These are phyloP conservation scores for Calocera cornea DNA, from an alignment of 768 basidiomycete genomes.

Conservation along the genomic window DNA sequence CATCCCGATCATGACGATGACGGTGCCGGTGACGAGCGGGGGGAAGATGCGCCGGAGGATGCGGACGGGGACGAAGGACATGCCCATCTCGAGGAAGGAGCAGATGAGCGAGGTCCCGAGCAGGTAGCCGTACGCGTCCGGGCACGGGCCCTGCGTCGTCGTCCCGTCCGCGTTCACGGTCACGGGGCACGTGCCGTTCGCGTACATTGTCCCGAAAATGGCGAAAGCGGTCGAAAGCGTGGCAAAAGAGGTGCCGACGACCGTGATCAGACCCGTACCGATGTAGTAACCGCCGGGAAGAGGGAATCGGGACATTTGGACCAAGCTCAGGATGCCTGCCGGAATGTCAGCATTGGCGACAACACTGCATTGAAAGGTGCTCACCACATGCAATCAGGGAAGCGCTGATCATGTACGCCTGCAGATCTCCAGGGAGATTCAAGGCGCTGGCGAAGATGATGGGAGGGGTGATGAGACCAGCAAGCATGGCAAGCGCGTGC, in stretches of 20 bases:
- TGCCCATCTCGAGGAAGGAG: slow-evolving; percentile 63
- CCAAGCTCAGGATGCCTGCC: slow-evolving; percentile 54
- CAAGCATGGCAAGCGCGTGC: slow-evolving; percentile 61
- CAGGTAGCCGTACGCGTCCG: slow-evolving; percentile 67
- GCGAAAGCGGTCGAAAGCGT: slow-evolving; percentile 61
- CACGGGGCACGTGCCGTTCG: slow-evolving; percentile 60
- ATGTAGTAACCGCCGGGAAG: slow-evolving; percentile 47
- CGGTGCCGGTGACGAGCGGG: slow-evolving; percentile 32
- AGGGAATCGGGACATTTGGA: slow-evolving; percentile 62
- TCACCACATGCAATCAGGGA: slow-evolving; percentile 64
- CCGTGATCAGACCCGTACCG: slow-evolving; percentile 67
- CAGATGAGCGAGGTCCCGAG: slow-evolving; percentile 67
- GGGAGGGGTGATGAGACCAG: slow-evolving; percentile 69
- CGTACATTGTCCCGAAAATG: slow-evolving; percentile 65
- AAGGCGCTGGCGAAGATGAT: slow-evolving; percentile 61
- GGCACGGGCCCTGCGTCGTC: slow-evolving; percentile 46
- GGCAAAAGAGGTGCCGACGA: slow-evolving; percentile 71
- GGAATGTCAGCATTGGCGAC: neutral
- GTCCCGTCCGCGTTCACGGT: slow-evolving; percentile 44
- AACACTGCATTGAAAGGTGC: slow-evolving; percentile 17
- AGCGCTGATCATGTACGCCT: slow-evolving; percentile 69
- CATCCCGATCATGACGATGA: slow-evolving; percentile 68
- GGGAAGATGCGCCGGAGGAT: slow-evolving; percentile 17
- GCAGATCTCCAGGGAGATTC: slow-evolving; percentile 41
- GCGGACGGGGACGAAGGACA: slow-evolving; percentile 53